These are phyloP conservation scores for Fusarium mangiferae DNA, from an alignment of 2,329 filamentous ascomycete species.

Conservation along the genomic window DNA sequence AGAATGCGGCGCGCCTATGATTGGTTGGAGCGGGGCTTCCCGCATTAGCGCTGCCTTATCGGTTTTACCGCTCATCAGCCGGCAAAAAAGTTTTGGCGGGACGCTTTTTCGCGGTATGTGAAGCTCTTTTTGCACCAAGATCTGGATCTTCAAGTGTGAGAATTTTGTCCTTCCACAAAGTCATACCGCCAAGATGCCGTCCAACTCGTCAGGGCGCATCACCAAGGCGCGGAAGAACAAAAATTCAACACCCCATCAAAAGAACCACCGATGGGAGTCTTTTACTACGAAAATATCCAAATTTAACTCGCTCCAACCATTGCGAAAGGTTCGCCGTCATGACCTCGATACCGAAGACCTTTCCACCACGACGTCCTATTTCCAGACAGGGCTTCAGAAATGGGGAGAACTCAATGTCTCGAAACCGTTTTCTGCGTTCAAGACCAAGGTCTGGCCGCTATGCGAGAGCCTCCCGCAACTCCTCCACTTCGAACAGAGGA, in stretches of 20 bases:
- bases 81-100: slow-evolving; percentile 49
- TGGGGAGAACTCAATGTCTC: slow-evolving; percentile 95
- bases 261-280: slow-evolving; percentile 89
- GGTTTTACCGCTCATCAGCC: slow-evolving; percentile 48
- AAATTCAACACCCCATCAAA: slow-evolving; percentile 77
- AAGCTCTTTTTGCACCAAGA: slow-evolving; percentile 39
- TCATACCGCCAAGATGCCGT: slow-evolving; percentile 64
- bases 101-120: slow-evolving; percentile 31
- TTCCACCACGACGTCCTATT: slow-evolving; percentile 84
- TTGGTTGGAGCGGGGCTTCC: slow-evolving; percentile 43
- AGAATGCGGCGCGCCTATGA: slow-evolving; percentile 47
- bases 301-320: slow-evolving; percentile 88
- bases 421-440: slow-evolving; percentile 80
- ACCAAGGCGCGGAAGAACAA: slow-evolving; percentile 76
- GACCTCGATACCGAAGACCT: slow-evolving; percentile 83
- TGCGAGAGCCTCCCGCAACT: slow-evolving; percentile 93
- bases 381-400: slow-evolving; percentile 82
- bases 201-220: slow-evolving; percentile 73
- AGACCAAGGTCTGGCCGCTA: slow-evolving; percentile 77
- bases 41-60: slow-evolving; percentile 47
- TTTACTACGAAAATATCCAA: slow-evolving; percentile 92
- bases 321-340: slow-evolving; percentile 88
- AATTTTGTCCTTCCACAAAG: slow-evolving; percentile 38
- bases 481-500: slow-evolving; percentile 86
- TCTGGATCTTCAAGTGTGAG: slow-evolving; percentile 27